phyloP scores from a whole-genome alignment of 2,329 filamentous ascomycete species.

The Arachnopeziza araneosa region DNA sequence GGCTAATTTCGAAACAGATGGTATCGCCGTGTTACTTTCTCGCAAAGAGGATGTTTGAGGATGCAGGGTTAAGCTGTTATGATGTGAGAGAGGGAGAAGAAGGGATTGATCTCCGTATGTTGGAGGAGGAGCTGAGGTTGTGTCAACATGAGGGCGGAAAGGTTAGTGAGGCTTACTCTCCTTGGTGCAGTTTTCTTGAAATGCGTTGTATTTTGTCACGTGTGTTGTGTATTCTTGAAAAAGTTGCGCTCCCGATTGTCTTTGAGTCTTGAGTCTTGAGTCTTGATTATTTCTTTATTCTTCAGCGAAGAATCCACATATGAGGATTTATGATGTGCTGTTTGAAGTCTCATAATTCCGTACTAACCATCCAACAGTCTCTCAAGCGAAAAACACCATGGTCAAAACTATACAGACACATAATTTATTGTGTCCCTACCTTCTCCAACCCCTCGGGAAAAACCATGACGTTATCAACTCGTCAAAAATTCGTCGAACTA shows the following conservation, averaged over 20 bases:
- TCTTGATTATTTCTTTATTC: too few relatives aligned
- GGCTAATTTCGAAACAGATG: conserved; percentile 34
- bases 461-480: conserved; percentile 66
- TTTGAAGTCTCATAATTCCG: background rate
- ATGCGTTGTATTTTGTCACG: background rate
- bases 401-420: conserved; percentile 76
- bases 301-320: too few relatives aligned
- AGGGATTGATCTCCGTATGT: conserved; percentile 63
- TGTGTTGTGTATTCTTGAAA: background rate
- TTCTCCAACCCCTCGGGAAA: conserved; percentile 85
- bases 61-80: conserved; percentile 67
- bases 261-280: too few relatives aligned
- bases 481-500: conserved; percentile 65
- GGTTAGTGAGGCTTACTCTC: conserved; percentile 9
- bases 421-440: conserved; percentile 85
- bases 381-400: conserved; percentile 40
- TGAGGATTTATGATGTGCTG: too few relatives aligned
- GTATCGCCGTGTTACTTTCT: conserved; percentile 79
- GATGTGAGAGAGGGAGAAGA: conserved; percentile 72
- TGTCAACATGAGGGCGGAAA: conserved; percentile 5
- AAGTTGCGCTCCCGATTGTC: too few relatives aligned
- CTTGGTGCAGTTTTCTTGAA: background rate
- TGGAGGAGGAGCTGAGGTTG: conserved; percentile 35
- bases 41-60: conserved; percentile 79
- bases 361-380: conserved; percentile 9